Conservation (phyloP, 495 filamentous ascomycete species). For the Immersiella caudata region DNA sequence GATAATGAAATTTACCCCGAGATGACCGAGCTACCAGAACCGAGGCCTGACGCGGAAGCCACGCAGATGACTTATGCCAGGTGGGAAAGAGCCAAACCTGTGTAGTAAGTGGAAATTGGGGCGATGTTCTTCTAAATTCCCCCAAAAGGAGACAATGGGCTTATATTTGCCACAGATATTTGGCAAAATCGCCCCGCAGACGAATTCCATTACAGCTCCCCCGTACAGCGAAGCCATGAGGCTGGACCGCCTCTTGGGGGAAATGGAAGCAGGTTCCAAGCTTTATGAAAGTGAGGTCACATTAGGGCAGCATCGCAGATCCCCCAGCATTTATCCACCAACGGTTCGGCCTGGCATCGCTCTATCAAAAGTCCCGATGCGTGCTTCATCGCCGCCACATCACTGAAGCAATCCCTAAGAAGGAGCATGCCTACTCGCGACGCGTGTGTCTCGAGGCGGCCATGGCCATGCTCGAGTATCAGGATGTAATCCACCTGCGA, state of each 20-base stretch:
- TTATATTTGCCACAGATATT: no score
- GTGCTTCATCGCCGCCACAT: conserved; percentile 77
- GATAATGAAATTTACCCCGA: conserved; percentile 55
- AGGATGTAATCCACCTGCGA: conserved; percentile 43
- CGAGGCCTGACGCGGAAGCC: conserved; percentile 48
- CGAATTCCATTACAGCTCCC: conserved; percentile 42
- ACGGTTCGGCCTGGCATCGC: conserved; percentile 67
- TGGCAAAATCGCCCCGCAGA: conserved; percentile 42
- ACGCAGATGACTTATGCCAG: conserved; percentile 54
- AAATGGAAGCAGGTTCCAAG: conserved; percentile 60
- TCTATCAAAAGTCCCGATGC: conserved; percentile 74
- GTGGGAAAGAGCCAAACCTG: conserved; percentile 48
- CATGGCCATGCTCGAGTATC: conserved; percentile 59
- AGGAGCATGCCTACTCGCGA: conserved; percentile 69
- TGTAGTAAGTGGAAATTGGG: no score
- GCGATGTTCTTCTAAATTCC: no score
- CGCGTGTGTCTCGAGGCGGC: conserved; percentile 68
- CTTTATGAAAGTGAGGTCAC: conserved; percentile 60
- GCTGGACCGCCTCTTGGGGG: conserved; percentile 63
- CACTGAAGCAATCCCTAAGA: conserved; percentile 55
- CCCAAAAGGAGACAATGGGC: no score
- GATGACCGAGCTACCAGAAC: conserved; percentile 44
- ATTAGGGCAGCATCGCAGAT: conserved; percentile 66
- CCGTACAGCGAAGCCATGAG: conserved; percentile 68
- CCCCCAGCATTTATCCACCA: conserved; percentile 66